These are phyloP conservation scores for Hyaloscypha hepaticicola DNA, from an alignment of 495 filamentous ascomycete genomes.

Conservation along the genomic window DNA sequence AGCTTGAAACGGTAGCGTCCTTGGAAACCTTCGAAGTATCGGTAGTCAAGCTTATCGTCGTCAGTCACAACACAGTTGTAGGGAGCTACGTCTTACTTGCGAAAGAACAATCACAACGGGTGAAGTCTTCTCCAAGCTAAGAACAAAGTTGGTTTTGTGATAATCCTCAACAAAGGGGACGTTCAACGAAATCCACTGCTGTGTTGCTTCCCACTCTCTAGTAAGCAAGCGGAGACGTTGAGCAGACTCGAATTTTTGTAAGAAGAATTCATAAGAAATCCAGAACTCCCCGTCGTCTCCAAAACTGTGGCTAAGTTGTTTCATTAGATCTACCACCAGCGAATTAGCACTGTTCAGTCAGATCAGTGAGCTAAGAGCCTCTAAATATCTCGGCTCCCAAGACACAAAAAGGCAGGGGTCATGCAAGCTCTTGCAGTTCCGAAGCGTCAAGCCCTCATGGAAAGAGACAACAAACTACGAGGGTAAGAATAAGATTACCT, in stretches of 20 bases:
- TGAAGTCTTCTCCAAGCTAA: constrained; percentile 63
- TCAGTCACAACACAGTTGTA: no score
- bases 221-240: constrained; percentile 86
- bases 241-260: constrained; percentile 78
- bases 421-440: no score
- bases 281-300: constrained; percentile 81
- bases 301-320: constrained; percentile 66
- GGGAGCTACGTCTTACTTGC: constrained; percentile 27
- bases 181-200: constrained; percentile 79
- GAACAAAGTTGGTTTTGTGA: constrained; percentile 75
- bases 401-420: no score
- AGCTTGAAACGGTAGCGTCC: constrained; percentile 78
- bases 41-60: constrained; percentile 62
- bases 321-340: constrained; percentile 67
- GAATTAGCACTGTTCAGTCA: no score
- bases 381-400: no score
- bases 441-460: no score
- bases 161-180: constrained; percentile 88
- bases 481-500: no score
- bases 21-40: constrained; percentile 79
- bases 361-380: no score
- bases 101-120: constrained; percentile 73
- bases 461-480: no score
- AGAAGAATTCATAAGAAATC: constrained; percentile 75
- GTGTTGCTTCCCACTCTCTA: constrained; percentile 72